Base-by-base conservation (phyloP, 2,329 filamentous ascomycete genomes). In the Xylaria digitata region DNA sequence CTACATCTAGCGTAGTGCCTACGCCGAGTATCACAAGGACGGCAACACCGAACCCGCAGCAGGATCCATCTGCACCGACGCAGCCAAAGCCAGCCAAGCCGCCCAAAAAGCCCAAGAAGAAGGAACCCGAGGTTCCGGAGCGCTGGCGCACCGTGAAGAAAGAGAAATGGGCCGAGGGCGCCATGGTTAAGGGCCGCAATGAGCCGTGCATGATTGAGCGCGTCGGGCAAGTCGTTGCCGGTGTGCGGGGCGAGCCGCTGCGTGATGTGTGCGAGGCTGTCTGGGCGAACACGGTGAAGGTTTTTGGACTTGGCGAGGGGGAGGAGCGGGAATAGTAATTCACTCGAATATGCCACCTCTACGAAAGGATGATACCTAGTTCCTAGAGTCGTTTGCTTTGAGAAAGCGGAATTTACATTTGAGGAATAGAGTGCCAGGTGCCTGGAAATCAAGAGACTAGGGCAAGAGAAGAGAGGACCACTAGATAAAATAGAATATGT, bases 131-230 rank as follows among this genome's bases (percentile, higher is more conserved):
- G 58, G 87, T 92, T 1, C 90, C 91, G 0, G 85, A 89, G 59
- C 82, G 93, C 40, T 96, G 90, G 73, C 96, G 92, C 80, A 85
- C 90, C 4, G 91, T 97, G 34, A 99, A 98, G 85, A 98, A 97
- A 82, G 96, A 99, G 82, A 97, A 92, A 78, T 99, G 94, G 91
- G 87, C 88, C 50, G 89, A 92, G 74, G 95, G 94, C 0, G 86
- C 85, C 46, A 95, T 97, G 92, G 87, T 99, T 60, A 99, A 98
- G 81, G 93, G 95, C 0, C 88, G 96, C 67, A 99, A 99, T 77
- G 96, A 99, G 80, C 93, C 95, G 9, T 94, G 91, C 73, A 91
- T 87, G 60, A 97, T 99, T 71, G 89, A 90, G 70, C 89, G 91
- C 60, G 92, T 99, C 15, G 96, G 93, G n/a, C 89, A 91, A 78